phyloP scores from a whole-genome alignment of 768 basidiomycete species.

The Dendrothele bispora region DNA sequence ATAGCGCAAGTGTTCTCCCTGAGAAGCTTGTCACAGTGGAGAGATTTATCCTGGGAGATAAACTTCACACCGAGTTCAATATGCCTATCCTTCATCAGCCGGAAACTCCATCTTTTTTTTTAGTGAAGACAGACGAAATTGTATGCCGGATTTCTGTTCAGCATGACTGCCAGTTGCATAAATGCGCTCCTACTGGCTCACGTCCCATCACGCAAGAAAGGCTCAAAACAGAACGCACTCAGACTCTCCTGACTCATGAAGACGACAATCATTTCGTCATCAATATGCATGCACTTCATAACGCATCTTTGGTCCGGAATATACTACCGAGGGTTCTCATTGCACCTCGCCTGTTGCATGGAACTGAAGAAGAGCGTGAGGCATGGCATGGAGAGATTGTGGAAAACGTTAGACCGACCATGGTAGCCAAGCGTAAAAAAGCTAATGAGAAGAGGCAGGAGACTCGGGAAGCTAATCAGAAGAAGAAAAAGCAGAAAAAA shows the following conservation, averaged over 20 bases:
- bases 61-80: no score
- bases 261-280: conserved; percentile 10
- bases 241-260: neutral
- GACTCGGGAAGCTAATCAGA: no score
- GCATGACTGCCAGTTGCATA: conserved; percentile 12
- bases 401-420: no score
- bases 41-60: no score
- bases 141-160: conserved; percentile 11
- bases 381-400: neutral
- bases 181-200: neutral
- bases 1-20: no score
- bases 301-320: conserved; percentile 3
- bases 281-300: conserved; percentile 13
- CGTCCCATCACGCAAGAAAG: conserved; percentile 5
- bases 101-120: no score
- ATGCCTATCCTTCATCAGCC: no score
- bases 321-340: conserved; percentile 1
- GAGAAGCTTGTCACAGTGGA: no score
- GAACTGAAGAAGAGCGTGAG: neutral
- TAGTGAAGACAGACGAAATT: no score
- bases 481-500: no score
- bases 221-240: neutral
- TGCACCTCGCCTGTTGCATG: neutral
- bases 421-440: no score
- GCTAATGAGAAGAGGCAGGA: no score